phyloP scores from a whole-genome alignment of 768 basidiomycete genomes.

The Pholiota conissans region DNA sequence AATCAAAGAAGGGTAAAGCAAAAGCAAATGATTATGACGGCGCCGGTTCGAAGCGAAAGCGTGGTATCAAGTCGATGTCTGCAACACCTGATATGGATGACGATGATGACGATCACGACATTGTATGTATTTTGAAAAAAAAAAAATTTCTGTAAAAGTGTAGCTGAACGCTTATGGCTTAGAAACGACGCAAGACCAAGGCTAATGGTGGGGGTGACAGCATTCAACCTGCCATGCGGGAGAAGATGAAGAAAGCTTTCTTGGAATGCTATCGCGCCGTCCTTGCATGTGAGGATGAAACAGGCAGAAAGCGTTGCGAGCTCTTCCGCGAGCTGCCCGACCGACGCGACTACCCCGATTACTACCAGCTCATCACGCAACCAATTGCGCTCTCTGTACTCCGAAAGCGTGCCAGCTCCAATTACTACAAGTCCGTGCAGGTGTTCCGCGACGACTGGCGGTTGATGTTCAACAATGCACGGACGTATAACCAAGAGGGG shows the following conservation, averaged over 20 bases:
- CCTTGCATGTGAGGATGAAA: constrained; percentile 65
- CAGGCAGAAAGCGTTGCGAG: constrained; percentile 79
- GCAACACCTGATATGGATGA: constrained; percentile 77
- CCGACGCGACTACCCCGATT: constrained; percentile 87
- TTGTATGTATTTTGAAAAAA: constrained; percentile 40
- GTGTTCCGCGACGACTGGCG: constrained; percentile 79
- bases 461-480: constrained; percentile 93
- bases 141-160: not conserved
- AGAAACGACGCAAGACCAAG: constrained; percentile 90
- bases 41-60: constrained; percentile 72
- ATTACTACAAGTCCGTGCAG: constrained; percentile 72
- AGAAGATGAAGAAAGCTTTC: constrained; percentile 84
- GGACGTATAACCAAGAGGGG: constrained; percentile 91
- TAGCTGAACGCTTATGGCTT: not conserved
- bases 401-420: constrained; percentile 68
- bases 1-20: constrained; percentile 69
- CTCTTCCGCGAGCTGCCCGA: constrained; percentile 88
- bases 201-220: constrained; percentile 40
- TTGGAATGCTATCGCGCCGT: constrained; percentile 76
- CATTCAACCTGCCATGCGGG: constrained; percentile 55
- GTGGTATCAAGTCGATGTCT: constrained; percentile 70
- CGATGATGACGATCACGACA: constrained; percentile 66
- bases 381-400: constrained; percentile 90
- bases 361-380: constrained; percentile 83
- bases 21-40: constrained; percentile 54